Conservation (phyloP, 129 eudicot species). For the Scalesia atractyloides region DNA sequence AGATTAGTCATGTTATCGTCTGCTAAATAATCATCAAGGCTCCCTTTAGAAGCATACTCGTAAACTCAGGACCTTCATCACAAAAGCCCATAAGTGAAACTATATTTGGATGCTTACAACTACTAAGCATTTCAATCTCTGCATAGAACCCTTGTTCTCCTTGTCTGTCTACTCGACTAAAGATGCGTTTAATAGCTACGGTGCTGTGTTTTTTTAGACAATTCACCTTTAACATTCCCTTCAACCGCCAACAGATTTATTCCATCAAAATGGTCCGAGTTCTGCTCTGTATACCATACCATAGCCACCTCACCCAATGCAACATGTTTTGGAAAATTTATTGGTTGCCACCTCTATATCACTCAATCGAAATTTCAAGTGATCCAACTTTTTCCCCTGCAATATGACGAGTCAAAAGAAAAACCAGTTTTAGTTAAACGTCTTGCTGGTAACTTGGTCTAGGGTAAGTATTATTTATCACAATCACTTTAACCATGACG, state of each 20-base stretch:
- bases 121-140: conserved; percentile 13
- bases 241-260: not conserved
- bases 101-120: conserved; percentile 7
- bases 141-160: not conserved
- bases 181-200: conserved; percentile 13
- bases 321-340: not conserved
- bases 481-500: not conserved
- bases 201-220: not conserved
- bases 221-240: not conserved
- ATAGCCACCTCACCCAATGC: conserved; percentile 4
- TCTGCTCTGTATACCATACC: conserved; percentile 7
- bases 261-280: not conserved
- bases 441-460: not conserved
- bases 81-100: not conserved
- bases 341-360: conserved; percentile 9
- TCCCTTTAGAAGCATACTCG: conserved; percentile 3
- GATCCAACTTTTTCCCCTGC: not conserved
- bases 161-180: not conserved
- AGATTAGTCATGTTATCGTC: conserved; percentile 8
- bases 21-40: not conserved
- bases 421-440: no score
- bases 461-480: not conserved
- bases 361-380: not conserved
- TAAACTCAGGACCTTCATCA: not conserved
- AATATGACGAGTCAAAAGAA: not conserved